Evolutionary conservation across 1,139 yeast genomes (phyloP), one percentile per base, ranked within the genome.

Genomic region (Maudiozyma humilis): DNA sequence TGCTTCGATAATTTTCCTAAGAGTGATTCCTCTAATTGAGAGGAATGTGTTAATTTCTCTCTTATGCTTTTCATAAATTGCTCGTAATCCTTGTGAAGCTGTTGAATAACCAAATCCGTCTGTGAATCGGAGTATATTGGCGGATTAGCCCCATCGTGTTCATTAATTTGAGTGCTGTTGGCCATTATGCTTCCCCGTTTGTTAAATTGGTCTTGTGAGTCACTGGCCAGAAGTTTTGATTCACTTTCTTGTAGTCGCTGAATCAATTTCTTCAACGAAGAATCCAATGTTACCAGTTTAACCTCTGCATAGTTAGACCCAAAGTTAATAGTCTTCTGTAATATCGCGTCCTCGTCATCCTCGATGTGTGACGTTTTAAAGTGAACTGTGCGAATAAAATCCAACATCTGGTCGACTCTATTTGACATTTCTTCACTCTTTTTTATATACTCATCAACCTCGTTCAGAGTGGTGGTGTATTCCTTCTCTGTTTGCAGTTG

Each of bases 271-370:
- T 46, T 50, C 3, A 62, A 37, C 3, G 63, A 54, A 3, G 57
- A 46, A 3, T 52, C 50, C 8, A 64, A 47, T 3, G 65, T 62
- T 39, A 59, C 57, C 39, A 66, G 48, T 47, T 65, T 65, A 1
- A 64, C 60, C 44, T 63, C 62, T 1, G 63, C 44, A n/a, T 62
- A 64, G 13, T 49, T 54, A 1, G 66, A 51, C 1, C 57, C 50
- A 31, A 56, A 48, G 15, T 54, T 52, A 34, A 55, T 55, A 0
- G 69, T 63, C 29, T 57, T 60, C 14, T 49, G 40, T 2, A 65
- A 45, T 3, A 59, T 60, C 10, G 51, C 52, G 2, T 54, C 52
- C 34, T 66, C 65, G 10, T 60, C 63, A 7, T 50, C 56, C 2
- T 54, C 43, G 15, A 45, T 13, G 10, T 36, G 16, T n/a, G 53